Conservation (phyloP, 805 yeast genomes). For the Ogataea pignaliae region DNA sequence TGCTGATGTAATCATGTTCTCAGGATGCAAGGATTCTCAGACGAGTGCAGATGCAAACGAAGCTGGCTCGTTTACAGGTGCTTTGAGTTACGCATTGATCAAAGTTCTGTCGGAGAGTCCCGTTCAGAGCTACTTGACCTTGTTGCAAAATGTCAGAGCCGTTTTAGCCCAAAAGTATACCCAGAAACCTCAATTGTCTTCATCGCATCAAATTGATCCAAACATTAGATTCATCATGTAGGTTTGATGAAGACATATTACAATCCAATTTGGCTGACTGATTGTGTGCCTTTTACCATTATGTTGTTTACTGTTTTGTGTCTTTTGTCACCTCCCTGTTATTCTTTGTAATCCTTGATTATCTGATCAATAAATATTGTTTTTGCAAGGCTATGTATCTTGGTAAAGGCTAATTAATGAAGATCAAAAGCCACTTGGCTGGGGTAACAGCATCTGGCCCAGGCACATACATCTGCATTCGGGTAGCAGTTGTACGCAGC, state of each 20-base stretch:
- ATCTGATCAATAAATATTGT: too few relatives aligned
- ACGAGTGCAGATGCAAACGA: conserved; percentile 80
- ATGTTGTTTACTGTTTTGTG: background rate
- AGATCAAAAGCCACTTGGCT: too few relatives aligned
- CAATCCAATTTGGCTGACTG: too few relatives aligned
- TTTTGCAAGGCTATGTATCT: too few relatives aligned
- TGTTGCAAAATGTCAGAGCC: conserved; percentile 66
- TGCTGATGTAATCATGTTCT: conserved; percentile 70
- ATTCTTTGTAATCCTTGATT: too few relatives aligned
- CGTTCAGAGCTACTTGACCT: conserved; percentile 61
- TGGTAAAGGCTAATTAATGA: too few relatives aligned
- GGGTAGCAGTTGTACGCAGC: too few relatives aligned
- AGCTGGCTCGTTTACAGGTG: conserved; percentile 72
- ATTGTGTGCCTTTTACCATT: too few relatives aligned
- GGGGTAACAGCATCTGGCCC: too few relatives aligned
- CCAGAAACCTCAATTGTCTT: conserved; percentile 79
- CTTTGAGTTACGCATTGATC: conserved; percentile 78
- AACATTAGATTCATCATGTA: conserved; percentile 36
- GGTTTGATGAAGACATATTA: background rate
- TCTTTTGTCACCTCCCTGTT: background rate
- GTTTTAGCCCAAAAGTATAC: conserved; percentile 60
- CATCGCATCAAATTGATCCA: conserved; percentile 77
- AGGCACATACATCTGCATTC: too few relatives aligned
- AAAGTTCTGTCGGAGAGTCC: conserved; percentile 57
- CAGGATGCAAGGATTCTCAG: conserved; percentile 83